Conservation (phyloP, 495 filamentous ascomycete genomes). For the Saxophila tyrrhenica region DNA sequence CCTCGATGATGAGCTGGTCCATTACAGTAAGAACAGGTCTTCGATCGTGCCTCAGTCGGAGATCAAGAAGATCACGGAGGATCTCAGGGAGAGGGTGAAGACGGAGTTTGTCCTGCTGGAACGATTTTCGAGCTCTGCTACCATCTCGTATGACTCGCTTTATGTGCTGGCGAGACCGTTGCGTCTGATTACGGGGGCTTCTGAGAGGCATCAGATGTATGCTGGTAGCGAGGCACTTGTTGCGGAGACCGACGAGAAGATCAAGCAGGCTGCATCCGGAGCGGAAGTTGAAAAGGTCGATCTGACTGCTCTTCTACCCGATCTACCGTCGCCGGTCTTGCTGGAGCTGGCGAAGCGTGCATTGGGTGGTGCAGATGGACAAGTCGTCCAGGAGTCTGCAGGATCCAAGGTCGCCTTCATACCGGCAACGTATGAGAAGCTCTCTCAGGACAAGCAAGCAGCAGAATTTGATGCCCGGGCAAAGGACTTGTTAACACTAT, state of each 20-base stretch:
- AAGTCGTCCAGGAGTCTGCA: background rate
- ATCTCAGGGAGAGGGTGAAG: background rate
- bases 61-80: background rate
- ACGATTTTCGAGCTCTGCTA: background rate
- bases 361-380: background rate
- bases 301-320: background rate
- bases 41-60: background rate
- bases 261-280: background rate
- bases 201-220: background rate
- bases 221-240: background rate
- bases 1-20: slow-evolving; percentile 1
- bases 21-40: slow-evolving; percentile 2
- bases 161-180: background rate
- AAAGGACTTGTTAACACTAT: background rate
- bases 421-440: background rate
- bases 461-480: background rate
- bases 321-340: background rate
- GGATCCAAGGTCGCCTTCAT: background rate
- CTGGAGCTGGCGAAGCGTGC: background rate
- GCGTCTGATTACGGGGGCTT: background rate
- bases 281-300: background rate
- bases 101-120: background rate
- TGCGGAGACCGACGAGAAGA: background rate
- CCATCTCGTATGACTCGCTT: background rate
- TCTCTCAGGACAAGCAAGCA: background rate